phyloP scores from a whole-genome alignment of 148 eudicot species.

The Diospyros kaki region DNA sequence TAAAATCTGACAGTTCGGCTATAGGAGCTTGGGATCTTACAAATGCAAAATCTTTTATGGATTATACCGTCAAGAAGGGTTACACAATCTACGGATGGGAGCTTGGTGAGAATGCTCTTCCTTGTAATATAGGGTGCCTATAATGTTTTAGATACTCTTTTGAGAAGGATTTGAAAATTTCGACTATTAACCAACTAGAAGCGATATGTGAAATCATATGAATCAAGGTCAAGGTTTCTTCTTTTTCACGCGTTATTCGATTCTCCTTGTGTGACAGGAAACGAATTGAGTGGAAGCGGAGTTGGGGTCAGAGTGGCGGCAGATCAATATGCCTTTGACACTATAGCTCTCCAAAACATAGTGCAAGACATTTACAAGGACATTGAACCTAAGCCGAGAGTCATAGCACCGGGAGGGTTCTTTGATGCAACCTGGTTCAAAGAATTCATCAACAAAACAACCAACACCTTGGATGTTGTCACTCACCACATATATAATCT shows the following conservation, averaged over 20 bases:
- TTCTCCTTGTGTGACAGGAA: constrained; percentile 47
- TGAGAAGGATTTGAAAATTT: no score
- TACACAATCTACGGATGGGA: constrained; percentile 78
- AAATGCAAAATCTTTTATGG: constrained; percentile 73
- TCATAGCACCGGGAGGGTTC: constrained; percentile 84
- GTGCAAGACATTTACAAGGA: constrained; percentile 51
- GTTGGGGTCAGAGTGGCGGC: constrained; percentile 68
- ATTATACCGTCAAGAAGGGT: constrained; percentile 65
- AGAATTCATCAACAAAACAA: constrained; percentile 46
- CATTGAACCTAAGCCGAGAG: constrained; percentile 34
- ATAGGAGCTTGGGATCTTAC: constrained; percentile 72
- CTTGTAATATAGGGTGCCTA: background rate
- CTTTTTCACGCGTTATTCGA: background rate
- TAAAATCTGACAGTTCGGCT: constrained; percentile 37
- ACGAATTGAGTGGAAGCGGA: constrained; percentile 77
- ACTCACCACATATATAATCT: constrained; percentile 93
- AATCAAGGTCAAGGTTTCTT: no score
- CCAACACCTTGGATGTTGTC: constrained; percentile 39
- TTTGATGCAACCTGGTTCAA: constrained; percentile 65
- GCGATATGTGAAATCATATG: no score
- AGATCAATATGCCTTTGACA: constrained; percentile 62
- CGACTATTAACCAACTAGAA: background rate
- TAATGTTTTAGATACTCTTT: background rate
- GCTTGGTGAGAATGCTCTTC: constrained; percentile 45
- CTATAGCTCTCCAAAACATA: constrained; percentile 35